A percentile compares a stretch with the other conserved stretches of the same genome.
phyloP scores from a whole-genome alignment of 495 filamentous ascomycete species.

The Collariella sp. region DNA sequence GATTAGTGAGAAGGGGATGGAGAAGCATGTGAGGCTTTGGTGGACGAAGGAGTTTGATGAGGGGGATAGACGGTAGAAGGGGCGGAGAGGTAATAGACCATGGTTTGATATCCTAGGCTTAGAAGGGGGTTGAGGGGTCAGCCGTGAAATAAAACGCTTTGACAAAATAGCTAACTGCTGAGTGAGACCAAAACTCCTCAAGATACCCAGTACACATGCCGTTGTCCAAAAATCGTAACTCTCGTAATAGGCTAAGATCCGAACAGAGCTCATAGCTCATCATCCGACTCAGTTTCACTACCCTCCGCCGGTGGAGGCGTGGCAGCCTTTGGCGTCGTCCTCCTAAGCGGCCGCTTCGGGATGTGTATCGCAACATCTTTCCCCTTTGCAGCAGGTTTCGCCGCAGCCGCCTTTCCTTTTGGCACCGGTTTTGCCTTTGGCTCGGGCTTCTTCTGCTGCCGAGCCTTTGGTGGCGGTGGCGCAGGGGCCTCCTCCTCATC shows the following conservation, averaged over 20 bases:
- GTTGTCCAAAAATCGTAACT: background rate
- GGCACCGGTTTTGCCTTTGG: background rate
- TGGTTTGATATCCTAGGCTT: no score
- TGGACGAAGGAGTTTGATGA: constrained; percentile 53
- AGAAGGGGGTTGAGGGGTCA: no score
- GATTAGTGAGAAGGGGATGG: constrained; percentile 50
- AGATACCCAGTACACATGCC: background rate
- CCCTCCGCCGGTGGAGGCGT: constrained; percentile 20
- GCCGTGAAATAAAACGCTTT: no score
- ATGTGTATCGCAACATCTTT: constrained; percentile 8
- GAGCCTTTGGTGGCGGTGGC: constrained; percentile 12
- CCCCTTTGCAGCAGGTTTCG: constrained; percentile 2
- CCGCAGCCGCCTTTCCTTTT: background rate
- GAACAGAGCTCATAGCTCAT: constrained; percentile 30
- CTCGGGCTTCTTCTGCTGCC: background rate
- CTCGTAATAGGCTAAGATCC: background rate
- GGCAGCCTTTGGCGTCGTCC: constrained; percentile 10
- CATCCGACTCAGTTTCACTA: constrained; percentile 37
- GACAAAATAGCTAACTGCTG: no score
- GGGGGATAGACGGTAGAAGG: constrained; percentile 49
- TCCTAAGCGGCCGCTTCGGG: constrained; percentile 18
- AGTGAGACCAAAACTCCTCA: no score
- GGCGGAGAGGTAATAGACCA: background rate
- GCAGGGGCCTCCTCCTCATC: constrained; percentile 31
- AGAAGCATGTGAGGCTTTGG: constrained; percentile 63